Evolutionary conservation across 345 rosid genomes (phyloP).

Genomic region (Gossypium ekmanianum): DNA sequence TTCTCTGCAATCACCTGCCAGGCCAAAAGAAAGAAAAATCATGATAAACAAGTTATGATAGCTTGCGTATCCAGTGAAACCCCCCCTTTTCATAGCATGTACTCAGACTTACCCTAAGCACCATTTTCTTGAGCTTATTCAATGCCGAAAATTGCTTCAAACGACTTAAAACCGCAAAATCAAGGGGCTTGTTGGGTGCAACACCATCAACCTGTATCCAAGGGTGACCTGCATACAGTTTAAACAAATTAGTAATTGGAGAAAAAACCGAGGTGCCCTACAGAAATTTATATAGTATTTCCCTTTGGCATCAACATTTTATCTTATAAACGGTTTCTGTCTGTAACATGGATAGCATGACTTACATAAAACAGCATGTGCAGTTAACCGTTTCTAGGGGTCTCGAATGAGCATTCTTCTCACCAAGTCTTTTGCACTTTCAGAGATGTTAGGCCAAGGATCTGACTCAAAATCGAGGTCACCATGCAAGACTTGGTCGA

Average conservation of each 20-base stretch:
- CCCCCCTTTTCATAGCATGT: neutral
- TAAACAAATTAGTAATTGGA: neutral
- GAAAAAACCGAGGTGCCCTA: too few relatives aligned
- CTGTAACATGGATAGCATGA: neutral
- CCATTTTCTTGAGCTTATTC: slow-evolving; percentile 91
- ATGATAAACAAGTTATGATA: too few relatives aligned
- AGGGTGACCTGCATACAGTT: slow-evolving; percentile 60
- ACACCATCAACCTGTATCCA: slow-evolving; percentile 82
- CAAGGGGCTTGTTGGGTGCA: slow-evolving; percentile 85
- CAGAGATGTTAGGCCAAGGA: too few relatives aligned
- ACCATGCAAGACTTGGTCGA: slow-evolving; percentile 28
- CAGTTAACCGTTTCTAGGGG: slow-evolving; percentile 68
- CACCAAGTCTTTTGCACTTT: slow-evolving; percentile 54
- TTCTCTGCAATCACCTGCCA: slow-evolving; percentile 74
- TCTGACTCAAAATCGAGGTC: too few relatives aligned
- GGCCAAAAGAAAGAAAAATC: neutral
- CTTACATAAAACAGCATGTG: slow-evolving; percentile 82
- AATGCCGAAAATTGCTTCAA: slow-evolving; percentile 85
- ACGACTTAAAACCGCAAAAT: slow-evolving; percentile 76
- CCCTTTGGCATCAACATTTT: too few relatives aligned
- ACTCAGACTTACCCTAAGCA: slow-evolving; percentile 49
- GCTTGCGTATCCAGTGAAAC: too few relatives aligned
- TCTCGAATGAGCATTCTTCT: slow-evolving; percentile 85
- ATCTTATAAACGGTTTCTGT: too few relatives aligned
- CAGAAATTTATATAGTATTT: too few relatives aligned